Evolutionary conservation across 1,139 yeast genomes (phyloP), one percentile per base, ranked within the genome.

Genomic region (Magnusiomyces tetraspermus): DNA sequence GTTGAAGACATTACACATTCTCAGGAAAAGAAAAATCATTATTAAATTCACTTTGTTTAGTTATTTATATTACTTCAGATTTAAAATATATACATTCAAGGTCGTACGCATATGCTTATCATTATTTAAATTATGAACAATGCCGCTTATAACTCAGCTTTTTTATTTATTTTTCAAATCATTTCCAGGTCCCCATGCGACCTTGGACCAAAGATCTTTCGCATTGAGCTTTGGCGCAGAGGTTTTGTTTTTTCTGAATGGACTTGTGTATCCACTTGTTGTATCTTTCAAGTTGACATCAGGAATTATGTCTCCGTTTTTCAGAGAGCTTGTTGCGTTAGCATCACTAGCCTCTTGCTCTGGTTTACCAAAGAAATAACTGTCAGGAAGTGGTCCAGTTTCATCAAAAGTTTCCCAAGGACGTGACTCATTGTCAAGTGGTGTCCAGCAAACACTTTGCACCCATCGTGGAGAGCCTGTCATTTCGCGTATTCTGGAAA

Each of bases 401-500:
- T 57, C 58, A 38, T 48, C 50, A 30, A 52, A 53, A 30, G 48
- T 55, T 58, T 82, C 87, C 88, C 88, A 83, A 2, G 84, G 82
- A 55, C 86, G 69, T 76, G 80, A 74, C 3, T 70, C 60, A 1
- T 61, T 61, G 50, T 78, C 79, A 1, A 80, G 65, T 1, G 85
- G 86, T 2, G 73, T 69, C 88, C 87, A 82, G 51, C 73, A 64
- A 2, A 65, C 66, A 2, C 62, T 58, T 10, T 60, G 57, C 57
- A 82, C 70, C 86, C 88, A 83, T 8, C 61, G 59, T 28, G 67
- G 71, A 0, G 84, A 78, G 1, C 75, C 75, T 0, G 81, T 77
- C 88, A 84, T 83, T 60, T 84, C 90, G 55, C 73, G 72, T 28
- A 84, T 74, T 59, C 92, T 69, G 62, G 83, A 80, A 1, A 83